Conservation (phyloP, 768 basidiomycete species). For the Dioszegia hungarica region DNA sequence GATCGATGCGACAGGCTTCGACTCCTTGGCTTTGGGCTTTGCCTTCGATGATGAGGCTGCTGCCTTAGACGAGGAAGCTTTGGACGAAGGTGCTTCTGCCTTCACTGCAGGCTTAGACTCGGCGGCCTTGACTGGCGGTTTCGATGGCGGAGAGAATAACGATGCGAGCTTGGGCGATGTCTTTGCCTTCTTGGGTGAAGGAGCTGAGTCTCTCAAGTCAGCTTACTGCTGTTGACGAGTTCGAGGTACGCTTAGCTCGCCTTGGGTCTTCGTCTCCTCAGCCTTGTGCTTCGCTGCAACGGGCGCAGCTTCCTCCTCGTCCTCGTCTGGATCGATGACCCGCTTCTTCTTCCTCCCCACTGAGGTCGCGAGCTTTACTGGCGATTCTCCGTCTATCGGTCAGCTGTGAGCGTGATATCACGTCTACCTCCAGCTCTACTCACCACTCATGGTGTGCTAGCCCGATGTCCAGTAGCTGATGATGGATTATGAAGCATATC, state of each 20-base stretch:
- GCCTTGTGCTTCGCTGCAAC: neutral
- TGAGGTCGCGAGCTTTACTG: slow-evolving; percentile 10
- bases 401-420: neutral
- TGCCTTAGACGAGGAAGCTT: neutral
- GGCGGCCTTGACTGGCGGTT: slow-evolving; percentile 6
- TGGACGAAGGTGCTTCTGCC: neutral
- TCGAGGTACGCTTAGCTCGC: neutral
- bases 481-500: no score
- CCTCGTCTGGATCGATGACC: slow-evolving; percentile 32
- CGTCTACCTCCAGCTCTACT: neutral
- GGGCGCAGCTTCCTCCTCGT: slow-evolving; percentile 14
- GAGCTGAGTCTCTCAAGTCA: slow-evolving; percentile 13
- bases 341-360: slow-evolving; percentile 25
- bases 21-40: slow-evolving; percentile 14
- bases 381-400: slow-evolving; percentile 15
- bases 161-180: slow-evolving; percentile 12
- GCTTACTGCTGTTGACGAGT: neutral
- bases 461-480: no score
- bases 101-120: slow-evolving; percentile 5
- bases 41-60: neutral
- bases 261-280: neutral
- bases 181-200: slow-evolving; percentile 37
- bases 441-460: slow-evolving; percentile 26
- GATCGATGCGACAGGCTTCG: slow-evolving; percentile 37
- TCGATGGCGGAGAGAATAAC: slow-evolving; percentile 24